Evolutionary conservation across 768 basidiomycete genomes (phyloP), one percentile per base, ranked within the genome.

Genomic region (Chalciporus pseudorubinellus): DNA sequence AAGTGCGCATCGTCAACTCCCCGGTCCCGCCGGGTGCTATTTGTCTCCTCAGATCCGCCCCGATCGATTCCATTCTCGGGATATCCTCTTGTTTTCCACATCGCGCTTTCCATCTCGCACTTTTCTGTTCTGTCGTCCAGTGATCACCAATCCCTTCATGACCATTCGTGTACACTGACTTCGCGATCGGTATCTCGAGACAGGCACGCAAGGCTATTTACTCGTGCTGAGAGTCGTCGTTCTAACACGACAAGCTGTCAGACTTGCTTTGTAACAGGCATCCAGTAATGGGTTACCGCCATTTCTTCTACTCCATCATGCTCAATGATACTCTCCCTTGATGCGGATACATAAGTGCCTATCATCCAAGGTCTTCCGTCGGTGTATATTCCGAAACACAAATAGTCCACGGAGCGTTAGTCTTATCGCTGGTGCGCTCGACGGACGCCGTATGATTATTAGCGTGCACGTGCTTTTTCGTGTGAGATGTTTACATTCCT

Each of bases 391-490:
- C 12, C 31, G 13, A 12, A 31, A 14, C 31, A 31, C 13, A 31
- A 31, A 31, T 24, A 43, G 26, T 31, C 12, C 14, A 28, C 46
- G n/a, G 18, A 33, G 40, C 33, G 38, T 39, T 26, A 26, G 26
- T 6, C 26, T 60, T 62, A 63, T 62, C 60, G 51, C 61, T 61
- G 58, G 45, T 33, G 14, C 8, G 3, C 39, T 53, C 55, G 46
- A 47, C 26, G 48, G 33, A 16, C 21, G 19, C 48, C 43, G 42
- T 39, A 12, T 13, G 14, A 44, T 52, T 56, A 62, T 62, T 55
- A 50, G 52, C 52, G 56, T 55, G n/a, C n/a, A n/a, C n/a, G n/a
- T 56, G 46, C 60, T 59, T 24, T 50, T 59, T 59, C 43, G 60
- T 48, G 48, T 57, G 39, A 14, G 22, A 48, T 24, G 14, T 18